Evolutionary conservation across 257 asterid species (phyloP).

Genomic region (Jacaranda copaia): DNA sequence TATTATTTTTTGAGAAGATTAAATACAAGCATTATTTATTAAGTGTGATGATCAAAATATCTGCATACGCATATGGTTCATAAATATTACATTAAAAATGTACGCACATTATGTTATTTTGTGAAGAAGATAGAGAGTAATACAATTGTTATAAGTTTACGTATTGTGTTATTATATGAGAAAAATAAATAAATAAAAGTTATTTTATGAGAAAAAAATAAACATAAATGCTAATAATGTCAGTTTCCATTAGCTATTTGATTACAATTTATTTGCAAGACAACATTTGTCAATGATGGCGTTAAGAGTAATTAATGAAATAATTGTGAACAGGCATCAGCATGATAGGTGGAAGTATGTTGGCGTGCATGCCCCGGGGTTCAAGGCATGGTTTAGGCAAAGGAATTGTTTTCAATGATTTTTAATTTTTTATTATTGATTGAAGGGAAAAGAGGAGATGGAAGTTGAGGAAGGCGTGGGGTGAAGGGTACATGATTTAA

Average conservation of each 20-base stretch:
- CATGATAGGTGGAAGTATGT: conserved; percentile 51
- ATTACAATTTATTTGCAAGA: background rate
- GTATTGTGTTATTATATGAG: no score
- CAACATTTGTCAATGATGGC: background rate
- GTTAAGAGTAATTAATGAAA: background rate
- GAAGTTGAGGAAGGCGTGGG: conserved; percentile 26
- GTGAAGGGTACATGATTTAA: conserved; percentile 10
- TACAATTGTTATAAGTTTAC: no score
- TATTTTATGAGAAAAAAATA: background rate
- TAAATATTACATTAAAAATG: no score
- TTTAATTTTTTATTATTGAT: conserved; percentile 34
- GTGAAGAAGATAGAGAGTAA: no score
- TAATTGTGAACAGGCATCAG: conserved; percentile 37
- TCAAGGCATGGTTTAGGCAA: conserved; percentile 65
- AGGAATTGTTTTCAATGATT: conserved; percentile 46
- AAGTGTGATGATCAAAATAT: no score
- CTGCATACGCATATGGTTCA: no score
- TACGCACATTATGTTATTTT: no score
- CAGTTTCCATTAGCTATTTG: background rate
- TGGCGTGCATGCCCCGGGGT: conserved; percentile 63
- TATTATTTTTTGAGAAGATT: no score
- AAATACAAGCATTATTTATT: no score
- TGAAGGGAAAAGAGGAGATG: conserved; percentile 23
- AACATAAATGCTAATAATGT: background rate
- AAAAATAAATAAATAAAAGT: no score